Conservation (phyloP, 2,329 filamentous ascomycete genomes). For the Nemania diffusa region DNA sequence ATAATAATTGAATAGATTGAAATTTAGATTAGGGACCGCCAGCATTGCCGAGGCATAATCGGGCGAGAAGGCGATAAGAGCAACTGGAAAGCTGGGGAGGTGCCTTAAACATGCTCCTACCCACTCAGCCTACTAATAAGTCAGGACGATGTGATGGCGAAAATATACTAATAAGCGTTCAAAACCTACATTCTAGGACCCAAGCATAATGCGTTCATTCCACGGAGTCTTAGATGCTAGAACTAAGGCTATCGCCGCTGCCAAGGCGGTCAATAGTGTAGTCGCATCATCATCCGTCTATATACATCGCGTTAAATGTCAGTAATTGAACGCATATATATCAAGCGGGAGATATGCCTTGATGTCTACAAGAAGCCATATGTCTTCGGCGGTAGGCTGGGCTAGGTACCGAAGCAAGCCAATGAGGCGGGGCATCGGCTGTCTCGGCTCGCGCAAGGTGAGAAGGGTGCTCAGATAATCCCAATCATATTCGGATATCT, state of each 20-base stretch:
- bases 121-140: not conserved
- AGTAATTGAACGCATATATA: no score
- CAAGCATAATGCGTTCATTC: not conserved
- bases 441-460: not conserved
- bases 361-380: not conserved
- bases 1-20: not conserved
- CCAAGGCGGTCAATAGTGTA: not conserved
- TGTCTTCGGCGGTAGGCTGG: not conserved
- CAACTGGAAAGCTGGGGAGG: not conserved
- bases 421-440: not conserved
- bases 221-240: not conserved
- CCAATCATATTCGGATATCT: not conserved
- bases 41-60: not conserved
- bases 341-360: not conserved
- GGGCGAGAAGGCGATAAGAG: not conserved
- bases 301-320: not conserved
- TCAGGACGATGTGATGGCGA: not conserved
- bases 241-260: not conserved
- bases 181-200: not conserved
- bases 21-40: not conserved
- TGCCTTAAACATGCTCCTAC: not conserved
- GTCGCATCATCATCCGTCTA: not conserved
- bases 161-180: no score
- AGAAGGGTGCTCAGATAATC: not conserved
- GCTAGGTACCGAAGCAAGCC: not conserved